Evolutionary conservation across 2,329 filamentous ascomycete species (phyloP).

Genomic region (Fusarium falciforme): DNA sequence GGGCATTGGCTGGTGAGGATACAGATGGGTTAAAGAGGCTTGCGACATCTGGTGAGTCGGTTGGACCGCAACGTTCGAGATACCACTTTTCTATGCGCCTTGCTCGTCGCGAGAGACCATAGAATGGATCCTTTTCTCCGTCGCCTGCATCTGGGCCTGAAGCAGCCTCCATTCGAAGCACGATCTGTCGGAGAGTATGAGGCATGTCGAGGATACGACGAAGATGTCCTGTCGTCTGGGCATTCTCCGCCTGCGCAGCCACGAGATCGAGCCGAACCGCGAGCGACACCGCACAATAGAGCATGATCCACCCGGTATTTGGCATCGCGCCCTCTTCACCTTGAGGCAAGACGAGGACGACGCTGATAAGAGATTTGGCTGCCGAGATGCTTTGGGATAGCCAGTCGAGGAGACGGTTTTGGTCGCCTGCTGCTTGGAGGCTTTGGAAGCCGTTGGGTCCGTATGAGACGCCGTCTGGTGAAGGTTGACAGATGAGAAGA

Average conservation of each 20-base stretch:
- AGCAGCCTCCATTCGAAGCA: constrained; percentile 43
- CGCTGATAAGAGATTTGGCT: constrained; percentile 45
- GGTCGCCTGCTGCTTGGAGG: constrained; percentile 23
- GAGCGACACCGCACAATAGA: constrained; percentile 47
- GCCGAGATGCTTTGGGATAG: constrained; percentile 47
- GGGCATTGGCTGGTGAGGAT: constrained; percentile 20
- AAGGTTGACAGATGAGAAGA: constrained; percentile 46
- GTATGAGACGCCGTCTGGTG: constrained; percentile 41
- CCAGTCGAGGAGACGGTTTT: constrained; percentile 40
- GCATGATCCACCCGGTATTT: constrained; percentile 48
- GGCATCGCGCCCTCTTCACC: constrained; percentile 45
- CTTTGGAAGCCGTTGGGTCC: constrained; percentile 42
- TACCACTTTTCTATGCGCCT: constrained; percentile 40
- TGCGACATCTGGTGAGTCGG: constrained; percentile 25
- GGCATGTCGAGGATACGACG: constrained; percentile 46
- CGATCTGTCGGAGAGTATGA: constrained; percentile 45
- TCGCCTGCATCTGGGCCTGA: constrained; percentile 14
- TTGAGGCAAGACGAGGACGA: constrained; percentile 42
- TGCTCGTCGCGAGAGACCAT: constrained; percentile 35
- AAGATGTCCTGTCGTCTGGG: constrained; percentile 41
- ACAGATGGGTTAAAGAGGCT: constrained; percentile 30
- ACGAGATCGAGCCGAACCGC: constrained; percentile 47
- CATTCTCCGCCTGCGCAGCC: constrained; percentile 40
- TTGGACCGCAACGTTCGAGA: constrained; percentile 22
- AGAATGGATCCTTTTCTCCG: constrained; percentile 40